Conservation (phyloP, 2,329 filamentous ascomycete species). For the Cytospora piceicola region DNA sequence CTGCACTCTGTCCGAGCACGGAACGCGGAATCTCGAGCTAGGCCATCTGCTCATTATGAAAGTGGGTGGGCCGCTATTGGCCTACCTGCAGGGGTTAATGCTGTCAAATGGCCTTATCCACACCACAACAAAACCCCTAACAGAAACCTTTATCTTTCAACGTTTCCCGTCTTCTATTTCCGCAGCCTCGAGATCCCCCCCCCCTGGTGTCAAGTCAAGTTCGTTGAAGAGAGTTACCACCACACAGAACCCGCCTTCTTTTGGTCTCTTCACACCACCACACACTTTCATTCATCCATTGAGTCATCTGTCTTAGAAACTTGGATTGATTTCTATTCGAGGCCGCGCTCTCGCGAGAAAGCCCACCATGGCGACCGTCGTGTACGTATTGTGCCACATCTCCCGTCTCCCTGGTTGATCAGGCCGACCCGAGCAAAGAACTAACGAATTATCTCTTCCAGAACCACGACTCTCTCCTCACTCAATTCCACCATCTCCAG, state of each 20-base stretch:
- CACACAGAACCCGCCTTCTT: neutral
- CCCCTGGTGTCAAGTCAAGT: slow-evolving; percentile 1
- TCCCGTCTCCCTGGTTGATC: neutral
- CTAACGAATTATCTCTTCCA: slow-evolving; percentile 20
- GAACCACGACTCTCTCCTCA: slow-evolving; percentile 31
- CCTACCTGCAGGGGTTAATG: slow-evolving; percentile 21
- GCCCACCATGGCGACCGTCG: slow-evolving; percentile 28
- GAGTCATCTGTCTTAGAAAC: neutral
- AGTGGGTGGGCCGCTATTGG: slow-evolving; percentile 29
- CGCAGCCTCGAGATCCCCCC: neutral
- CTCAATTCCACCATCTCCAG: slow-evolving; percentile 56
- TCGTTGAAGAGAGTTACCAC: slow-evolving; percentile 12
- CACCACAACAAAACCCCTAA: slow-evolving; percentile 24
- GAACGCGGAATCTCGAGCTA: slow-evolving; percentile 40
- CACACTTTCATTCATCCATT: neutral
- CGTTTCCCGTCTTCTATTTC: neutral
- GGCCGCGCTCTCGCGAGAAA: slow-evolving; percentile 18
- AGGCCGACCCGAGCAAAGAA: neutral
- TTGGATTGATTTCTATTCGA: neutral
- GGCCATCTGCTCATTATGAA: slow-evolving; percentile 44
- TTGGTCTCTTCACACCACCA: neutral
- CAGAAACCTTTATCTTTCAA: slow-evolving; percentile 15
- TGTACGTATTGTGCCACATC: slow-evolving; percentile 25
- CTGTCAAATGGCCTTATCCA: neutral
- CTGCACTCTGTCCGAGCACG: slow-evolving; percentile 29